A percentile compares a stretch with the other conserved stretches of the same genome.
Evolutionary conservation across 1,139 yeast species (phyloP).

Genomic region (Pichia sp.): DNA sequence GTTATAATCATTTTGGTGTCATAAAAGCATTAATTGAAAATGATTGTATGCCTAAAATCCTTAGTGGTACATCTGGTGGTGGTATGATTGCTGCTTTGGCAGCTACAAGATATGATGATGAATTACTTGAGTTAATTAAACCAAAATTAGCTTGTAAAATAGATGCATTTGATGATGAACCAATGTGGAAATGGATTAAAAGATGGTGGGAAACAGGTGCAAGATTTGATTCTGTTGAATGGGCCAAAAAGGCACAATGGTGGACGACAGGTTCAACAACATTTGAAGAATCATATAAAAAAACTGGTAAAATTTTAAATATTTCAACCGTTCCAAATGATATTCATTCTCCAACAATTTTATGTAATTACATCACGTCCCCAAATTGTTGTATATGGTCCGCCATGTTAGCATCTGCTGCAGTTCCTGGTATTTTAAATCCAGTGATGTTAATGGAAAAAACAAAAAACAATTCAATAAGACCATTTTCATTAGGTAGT

Average conservation of each 20-base stretch:
- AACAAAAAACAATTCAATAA: constrained; percentile 36
- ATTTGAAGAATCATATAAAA: constrained; percentile 59
- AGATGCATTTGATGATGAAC: constrained; percentile 62
- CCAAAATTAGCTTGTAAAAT: constrained; percentile 62
- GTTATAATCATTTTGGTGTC: constrained; percentile 73
- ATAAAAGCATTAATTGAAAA: constrained; percentile 65
- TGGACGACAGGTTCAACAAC: constrained; percentile 70
- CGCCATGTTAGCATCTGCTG: constrained; percentile 67
- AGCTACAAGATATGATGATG: constrained; percentile 65
- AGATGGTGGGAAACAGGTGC: constrained; percentile 75
- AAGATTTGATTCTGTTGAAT: constrained; percentile 63
- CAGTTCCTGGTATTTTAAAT: constrained; percentile 78
- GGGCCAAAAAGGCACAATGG: constrained; percentile 67
- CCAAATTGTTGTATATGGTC: constrained; percentile 85
- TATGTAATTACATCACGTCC: constrained; percentile 70
- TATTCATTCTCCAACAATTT: constrained; percentile 73
- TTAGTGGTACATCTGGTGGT: constrained; percentile 81
- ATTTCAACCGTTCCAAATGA: constrained; percentile 78
- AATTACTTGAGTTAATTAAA: constrained; percentile 46
- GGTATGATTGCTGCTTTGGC: constrained; percentile 73
- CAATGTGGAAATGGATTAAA: constrained; percentile 53
- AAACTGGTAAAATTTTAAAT: constrained; percentile 66
- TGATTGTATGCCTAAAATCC: constrained; percentile 58
- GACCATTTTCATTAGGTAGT: constrained; percentile 68
- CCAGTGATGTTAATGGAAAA: constrained; percentile 80